A percentile compares a stretch with the other conserved stretches of the same genome.
These are phyloP conservation scores for Fusarium decemcellulare DNA, from an alignment of 2,329 filamentous ascomycete genomes.

Conservation along the genomic window DNA sequence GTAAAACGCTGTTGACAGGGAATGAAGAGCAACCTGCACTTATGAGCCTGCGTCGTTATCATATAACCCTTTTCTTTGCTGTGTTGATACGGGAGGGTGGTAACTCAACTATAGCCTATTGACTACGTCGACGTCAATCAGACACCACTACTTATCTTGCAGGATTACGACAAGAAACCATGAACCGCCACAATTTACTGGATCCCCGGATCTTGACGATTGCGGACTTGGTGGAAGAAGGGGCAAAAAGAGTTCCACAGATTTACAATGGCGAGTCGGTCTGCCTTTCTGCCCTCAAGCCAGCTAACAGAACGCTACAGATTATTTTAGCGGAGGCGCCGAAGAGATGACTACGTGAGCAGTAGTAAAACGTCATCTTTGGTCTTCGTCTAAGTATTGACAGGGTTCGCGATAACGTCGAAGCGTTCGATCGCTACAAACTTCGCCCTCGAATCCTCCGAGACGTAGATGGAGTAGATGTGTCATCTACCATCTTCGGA, in stretches of 20 bases:
- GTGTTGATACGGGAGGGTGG: too few relatives aligned
- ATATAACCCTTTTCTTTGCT: too few relatives aligned
- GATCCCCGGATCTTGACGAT: not conserved
- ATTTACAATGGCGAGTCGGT: not conserved
- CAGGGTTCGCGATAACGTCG: not conserved
- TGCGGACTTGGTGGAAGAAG: not conserved
- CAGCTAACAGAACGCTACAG: not conserved
- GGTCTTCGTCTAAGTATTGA: not conserved
- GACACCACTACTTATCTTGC: not conserved
- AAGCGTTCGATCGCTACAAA: not conserved
- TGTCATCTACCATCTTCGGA: not conserved
- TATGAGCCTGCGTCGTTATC: too few relatives aligned
- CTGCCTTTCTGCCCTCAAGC: not conserved
- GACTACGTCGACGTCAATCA: too few relatives aligned
- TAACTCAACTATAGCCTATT: too few relatives aligned
- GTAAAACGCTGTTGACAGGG: too few relatives aligned
- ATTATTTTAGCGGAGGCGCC: not conserved
- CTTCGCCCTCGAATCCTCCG: not conserved
- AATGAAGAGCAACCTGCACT: too few relatives aligned
- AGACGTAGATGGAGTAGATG: not conserved
- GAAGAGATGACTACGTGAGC: not conserved
- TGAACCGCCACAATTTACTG: not conserved
- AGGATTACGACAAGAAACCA: not conserved
- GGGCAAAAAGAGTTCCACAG: not conserved
- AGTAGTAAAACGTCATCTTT: not conserved